Evolutionary conservation across 108 stramenopile genomes (phyloP).

Genomic region (Conticribra weissflogii): DNA sequence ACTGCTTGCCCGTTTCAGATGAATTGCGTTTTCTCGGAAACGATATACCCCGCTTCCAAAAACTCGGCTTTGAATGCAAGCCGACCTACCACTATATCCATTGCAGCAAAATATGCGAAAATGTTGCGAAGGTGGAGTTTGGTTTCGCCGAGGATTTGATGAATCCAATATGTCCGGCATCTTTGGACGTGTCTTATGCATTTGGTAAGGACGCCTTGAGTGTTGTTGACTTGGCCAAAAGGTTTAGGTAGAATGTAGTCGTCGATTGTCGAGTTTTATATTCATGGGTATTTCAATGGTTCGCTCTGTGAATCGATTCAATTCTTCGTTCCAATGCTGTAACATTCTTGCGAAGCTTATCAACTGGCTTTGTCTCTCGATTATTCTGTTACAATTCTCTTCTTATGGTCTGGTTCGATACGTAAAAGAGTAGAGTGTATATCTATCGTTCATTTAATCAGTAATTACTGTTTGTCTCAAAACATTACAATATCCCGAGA

Average conservation of each 20-base stretch:
- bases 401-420: too few relatives aligned
- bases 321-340: too few relatives aligned
- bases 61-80: conserved; percentile 49
- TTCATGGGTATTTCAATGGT: too few relatives aligned
- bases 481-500: too few relatives aligned
- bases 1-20: conserved; percentile 69
- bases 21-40: conserved; percentile 33
- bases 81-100: conserved; percentile 62
- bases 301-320: too few relatives aligned
- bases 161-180: conserved; percentile 45
- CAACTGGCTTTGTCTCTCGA: too few relatives aligned
- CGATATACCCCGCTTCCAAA: conserved; percentile 50
- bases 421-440: too few relatives aligned
- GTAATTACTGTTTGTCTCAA: too few relatives aligned
- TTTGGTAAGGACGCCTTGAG: conserved; percentile 52
- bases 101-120: conserved; percentile 59
- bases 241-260: conserved; percentile 34
- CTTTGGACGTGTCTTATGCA: conserved; percentile 47
- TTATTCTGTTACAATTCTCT: too few relatives aligned
- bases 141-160: conserved; percentile 30
- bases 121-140: conserved; percentile 48
- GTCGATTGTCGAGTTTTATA: too few relatives aligned
- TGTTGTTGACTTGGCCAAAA: conserved; percentile 25
- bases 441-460: too few relatives aligned
- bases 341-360: too few relatives aligned